These are phyloP conservation scores for Papiliotrema fonsecae DNA, from an alignment of 1,284 basidiomycete genomes.

Conservation along the genomic window DNA sequence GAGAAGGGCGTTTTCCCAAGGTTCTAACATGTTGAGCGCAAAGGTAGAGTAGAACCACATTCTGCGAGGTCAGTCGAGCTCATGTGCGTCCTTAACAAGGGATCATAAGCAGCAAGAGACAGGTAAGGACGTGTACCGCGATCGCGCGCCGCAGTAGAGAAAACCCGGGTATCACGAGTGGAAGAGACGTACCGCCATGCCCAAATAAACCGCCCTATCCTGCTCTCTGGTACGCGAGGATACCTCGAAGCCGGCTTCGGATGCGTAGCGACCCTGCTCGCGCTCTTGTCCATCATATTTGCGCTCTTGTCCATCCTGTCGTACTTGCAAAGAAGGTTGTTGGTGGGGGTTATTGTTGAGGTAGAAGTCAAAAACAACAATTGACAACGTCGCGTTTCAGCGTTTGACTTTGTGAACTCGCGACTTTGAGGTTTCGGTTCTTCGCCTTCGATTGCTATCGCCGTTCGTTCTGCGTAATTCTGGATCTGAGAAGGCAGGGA, in stretches of 20 bases:
- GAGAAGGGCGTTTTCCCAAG: conserved; percentile 43
- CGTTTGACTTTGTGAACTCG: too few species aligned
- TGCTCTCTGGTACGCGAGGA: neutral
- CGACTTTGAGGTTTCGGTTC: too few species aligned
- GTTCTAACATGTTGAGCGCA: conserved; percentile 44
- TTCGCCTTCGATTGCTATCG: too few species aligned
- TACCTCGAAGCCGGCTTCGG: neutral
- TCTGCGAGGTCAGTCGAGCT: conserved; percentile 18
- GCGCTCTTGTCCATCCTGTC: too few species aligned
- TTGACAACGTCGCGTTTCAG: neutral
- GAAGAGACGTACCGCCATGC: conserved; percentile 18
- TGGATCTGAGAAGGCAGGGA: too few species aligned
- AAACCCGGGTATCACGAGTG: neutral
- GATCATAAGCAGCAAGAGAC: too few species aligned
- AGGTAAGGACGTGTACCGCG: too few species aligned
- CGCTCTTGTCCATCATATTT: neutral
- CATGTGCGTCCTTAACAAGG: too few species aligned
- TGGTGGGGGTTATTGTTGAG: too few species aligned
- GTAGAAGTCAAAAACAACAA: neutral
- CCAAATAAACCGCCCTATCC: conserved; percentile 25
- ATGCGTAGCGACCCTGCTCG: neutral
- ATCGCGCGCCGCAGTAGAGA: too few species aligned
- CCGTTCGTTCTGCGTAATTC: too few species aligned
- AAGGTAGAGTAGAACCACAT: conserved; percentile 40
- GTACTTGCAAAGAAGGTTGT: too few species aligned